A percentile compares a stretch with the other conserved stretches of the same genome.
These are phyloP conservation scores for Asterophora parasitica DNA, from an alignment of 768 basidiomycete species.

Conservation along the genomic window DNA sequence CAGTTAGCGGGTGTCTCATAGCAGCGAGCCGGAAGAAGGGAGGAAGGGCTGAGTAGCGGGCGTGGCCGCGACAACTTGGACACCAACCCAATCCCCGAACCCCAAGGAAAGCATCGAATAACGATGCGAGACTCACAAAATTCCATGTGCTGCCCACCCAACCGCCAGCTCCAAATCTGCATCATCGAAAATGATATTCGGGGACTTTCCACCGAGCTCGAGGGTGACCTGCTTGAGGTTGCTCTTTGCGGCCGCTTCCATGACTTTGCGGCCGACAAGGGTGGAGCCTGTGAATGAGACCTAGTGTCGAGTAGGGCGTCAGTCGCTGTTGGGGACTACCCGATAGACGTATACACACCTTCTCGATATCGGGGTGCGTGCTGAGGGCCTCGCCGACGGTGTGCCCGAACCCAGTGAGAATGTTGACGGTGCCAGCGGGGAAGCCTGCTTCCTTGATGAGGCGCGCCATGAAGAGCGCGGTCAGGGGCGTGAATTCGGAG, in stretches of 20 bases:
- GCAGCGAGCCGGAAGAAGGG: no score
- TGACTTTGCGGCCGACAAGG: conserved; percentile 64
- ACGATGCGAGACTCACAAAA: conserved; percentile 61
- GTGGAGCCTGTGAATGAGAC: conserved; percentile 47
- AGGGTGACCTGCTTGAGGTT: conserved; percentile 79
- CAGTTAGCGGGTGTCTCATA: no score
- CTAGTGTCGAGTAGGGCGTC: no score
- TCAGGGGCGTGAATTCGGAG: conserved; percentile 74
- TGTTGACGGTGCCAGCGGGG: conserved; percentile 75
- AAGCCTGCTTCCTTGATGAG: conserved; percentile 71
- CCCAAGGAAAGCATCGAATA: no score
- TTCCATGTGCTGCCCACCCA: conserved; percentile 59
- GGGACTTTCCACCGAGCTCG: conserved; percentile 71
- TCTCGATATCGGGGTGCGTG: conserved; percentile 68
- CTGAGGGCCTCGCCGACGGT: conserved; percentile 68
- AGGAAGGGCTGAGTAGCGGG: no score
- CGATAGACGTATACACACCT: conserved; percentile 27
- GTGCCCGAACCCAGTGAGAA: conserved; percentile 67
- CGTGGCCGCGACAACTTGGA: no score
- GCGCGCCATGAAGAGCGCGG: conserved; percentile 51
- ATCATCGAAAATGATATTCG: conserved; percentile 61
- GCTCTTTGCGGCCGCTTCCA: conserved; percentile 67
- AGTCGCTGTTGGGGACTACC: no score
- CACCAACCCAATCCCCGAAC: no score
- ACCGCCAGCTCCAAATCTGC: conserved; percentile 63